Evolutionary conservation across 129 eudicot species (phyloP).

Genomic region (Helianthus tuberosus): DNA sequence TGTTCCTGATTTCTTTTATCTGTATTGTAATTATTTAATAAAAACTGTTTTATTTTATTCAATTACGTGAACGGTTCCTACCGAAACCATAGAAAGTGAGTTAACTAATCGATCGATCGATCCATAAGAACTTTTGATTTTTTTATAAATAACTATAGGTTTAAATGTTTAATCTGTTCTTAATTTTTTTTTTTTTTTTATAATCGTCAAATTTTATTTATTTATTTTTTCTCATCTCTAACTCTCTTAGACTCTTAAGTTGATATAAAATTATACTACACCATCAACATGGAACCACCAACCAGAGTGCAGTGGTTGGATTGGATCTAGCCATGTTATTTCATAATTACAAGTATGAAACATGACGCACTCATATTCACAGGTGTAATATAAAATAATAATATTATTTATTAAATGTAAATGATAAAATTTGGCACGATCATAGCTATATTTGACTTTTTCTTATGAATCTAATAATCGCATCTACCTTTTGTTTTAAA

Average conservation of each 20-base stretch:
- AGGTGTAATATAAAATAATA: neutral
- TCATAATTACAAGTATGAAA: slow-evolving; percentile 7
- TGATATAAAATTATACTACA: too few species aligned
- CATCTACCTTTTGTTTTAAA: neutral
- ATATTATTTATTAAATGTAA: neutral
- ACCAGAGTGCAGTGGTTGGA: slow-evolving; percentile 3
- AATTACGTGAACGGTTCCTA: too few species aligned
- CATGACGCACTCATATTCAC: slow-evolving; percentile 4
- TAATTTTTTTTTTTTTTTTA: too few species aligned
- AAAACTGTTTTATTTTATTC: too few species aligned
- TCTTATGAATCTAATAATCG: neutral
- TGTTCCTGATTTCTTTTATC: too few species aligned
- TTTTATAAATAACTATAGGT: neutral
- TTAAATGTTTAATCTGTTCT: too few species aligned
- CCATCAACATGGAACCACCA: too few species aligned
- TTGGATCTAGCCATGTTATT: slow-evolving; percentile 21
- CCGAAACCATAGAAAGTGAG: neutral
- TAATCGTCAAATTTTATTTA: too few species aligned
- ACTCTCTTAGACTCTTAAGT: too few species aligned
- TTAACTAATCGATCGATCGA: neutral
- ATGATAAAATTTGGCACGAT: neutral
- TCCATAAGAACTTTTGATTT: too few species aligned
- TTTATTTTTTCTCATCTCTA: neutral
- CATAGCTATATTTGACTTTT: slow-evolving; percentile 12
- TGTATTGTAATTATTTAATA: too few species aligned